Evolutionary conservation across 257 asterid species (phyloP), one percentile per base, ranked within the genome.

Genomic region (Fraxinus excelsior): DNA sequence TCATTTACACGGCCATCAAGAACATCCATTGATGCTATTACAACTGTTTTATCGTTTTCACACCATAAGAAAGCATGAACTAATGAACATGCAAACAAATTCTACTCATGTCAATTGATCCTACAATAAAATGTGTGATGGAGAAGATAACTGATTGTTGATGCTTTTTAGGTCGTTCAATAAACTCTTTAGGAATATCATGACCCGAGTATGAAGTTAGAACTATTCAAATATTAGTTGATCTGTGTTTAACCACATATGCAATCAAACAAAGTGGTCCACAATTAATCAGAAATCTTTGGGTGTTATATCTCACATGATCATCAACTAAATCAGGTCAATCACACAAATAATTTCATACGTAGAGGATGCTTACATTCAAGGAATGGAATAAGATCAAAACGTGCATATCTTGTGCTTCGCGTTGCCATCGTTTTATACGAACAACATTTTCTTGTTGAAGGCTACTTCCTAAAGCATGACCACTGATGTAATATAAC

Each of bases 341-440:
- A 40, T 46, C 18, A 28, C 49, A 73, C 26, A 38, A 66, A 38
- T 21, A 64, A 40, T 13, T 1, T 25, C 7, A 4, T 23, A 46
- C 62, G 67, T 0, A 44, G 35, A n/a, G 70, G 76, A 75, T 79
- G 67, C 95, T 86, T 80, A 92, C 99, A 92, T 83, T 95, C 99
- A 74, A 92, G 93, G 81, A 95, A 95, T 3, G 97, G 97, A 73
- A 92, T 90, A 34, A 92, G 93, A 90, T 92, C 97, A 76, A 95
- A 23, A 71, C 91, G 97, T 56, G 81, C 7, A 98, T 91, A 76
- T 92, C 98, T 0, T 91, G 96, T 14, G 82, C 76, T 82, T 92
- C 97, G 37, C 98, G 97, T 82, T 81, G 82, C 94, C 94, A 92
- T 74, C 86, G 82, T 84, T 93, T 91, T 80, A 92, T 56, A 72